A percentile compares a stretch with the other conserved stretches of the same genome.
Conservation (phyloP, 2,329 filamentous ascomycete genomes). For the Botrytis cinerea region DNA sequence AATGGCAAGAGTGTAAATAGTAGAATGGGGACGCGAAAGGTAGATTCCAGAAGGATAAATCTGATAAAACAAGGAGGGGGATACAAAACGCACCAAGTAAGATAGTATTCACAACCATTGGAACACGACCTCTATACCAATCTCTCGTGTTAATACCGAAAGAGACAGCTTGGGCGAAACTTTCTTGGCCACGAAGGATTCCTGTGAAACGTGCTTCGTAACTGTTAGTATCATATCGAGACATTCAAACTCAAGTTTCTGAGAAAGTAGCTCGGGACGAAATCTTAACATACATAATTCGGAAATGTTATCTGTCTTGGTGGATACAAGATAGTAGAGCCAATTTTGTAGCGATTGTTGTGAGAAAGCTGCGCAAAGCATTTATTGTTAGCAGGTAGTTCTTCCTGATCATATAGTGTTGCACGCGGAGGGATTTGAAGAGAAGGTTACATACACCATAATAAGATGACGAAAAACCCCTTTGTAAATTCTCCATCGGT, state of each 20-base stretch:
- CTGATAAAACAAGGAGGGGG: neutral
- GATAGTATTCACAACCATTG: slow-evolving; percentile 44
- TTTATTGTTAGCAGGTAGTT: neutral
- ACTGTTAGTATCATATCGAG: neutral
- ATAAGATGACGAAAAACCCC: slow-evolving; percentile 66
- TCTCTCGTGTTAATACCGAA: slow-evolving; percentile 48
- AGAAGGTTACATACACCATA: slow-evolving; percentile 46
- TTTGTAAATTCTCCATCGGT: slow-evolving; percentile 59
- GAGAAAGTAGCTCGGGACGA: neutral
- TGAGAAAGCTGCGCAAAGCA: neutral
- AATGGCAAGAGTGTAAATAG: neutral
- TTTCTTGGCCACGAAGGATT: slow-evolving; percentile 49
- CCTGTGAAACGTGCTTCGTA: slow-evolving; percentile 43
- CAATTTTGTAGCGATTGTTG: slow-evolving; percentile 10
- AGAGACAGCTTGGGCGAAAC: slow-evolving; percentile 48
- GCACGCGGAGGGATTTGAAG: neutral
- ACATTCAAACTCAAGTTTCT: neutral
- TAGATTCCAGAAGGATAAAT: neutral
- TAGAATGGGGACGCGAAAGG: no score
- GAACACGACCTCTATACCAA: slow-evolving; percentile 48
- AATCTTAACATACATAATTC: neutral
- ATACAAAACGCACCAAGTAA: slow-evolving; percentile 6
- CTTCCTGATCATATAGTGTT: neutral
- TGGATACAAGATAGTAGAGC: slow-evolving; percentile 7
- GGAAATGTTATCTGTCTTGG: slow-evolving; percentile 25